Percentiles rank a stretch among this genome's conserved stretches.
phyloP scores from a whole-genome alignment of 257 asterid species.

The Ballota nigra region DNA sequence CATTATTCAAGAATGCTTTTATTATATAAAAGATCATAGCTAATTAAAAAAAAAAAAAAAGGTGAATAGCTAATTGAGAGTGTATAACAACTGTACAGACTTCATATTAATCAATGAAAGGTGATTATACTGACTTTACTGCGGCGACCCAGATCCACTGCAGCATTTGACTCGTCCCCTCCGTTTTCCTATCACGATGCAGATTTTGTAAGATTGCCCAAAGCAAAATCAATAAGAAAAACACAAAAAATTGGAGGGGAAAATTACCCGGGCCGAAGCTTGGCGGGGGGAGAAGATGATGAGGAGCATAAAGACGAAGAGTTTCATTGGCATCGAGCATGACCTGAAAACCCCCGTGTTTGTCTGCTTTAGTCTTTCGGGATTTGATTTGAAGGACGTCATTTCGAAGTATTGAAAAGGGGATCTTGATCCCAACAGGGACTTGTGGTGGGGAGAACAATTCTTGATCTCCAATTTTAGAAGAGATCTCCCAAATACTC shows the following conservation, averaged over 20 bases:
- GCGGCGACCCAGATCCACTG: conserved; percentile 67
- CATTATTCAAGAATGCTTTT: background rate
- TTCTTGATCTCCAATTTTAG: background rate
- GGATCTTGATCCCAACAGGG: background rate
- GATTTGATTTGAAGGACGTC: conserved; percentile 16
- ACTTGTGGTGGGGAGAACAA: background rate
- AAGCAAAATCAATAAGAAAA: background rate
- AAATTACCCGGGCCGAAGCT: conserved; percentile 32
- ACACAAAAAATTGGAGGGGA: background rate
- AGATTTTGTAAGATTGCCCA: conserved; percentile 1
- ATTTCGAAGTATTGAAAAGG: background rate
- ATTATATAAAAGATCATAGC: background rate
- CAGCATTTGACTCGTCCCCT: conserved; percentile 32
- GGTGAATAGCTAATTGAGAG: background rate
- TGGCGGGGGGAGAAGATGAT: conserved; percentile 14
- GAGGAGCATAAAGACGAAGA: conserved; percentile 23
- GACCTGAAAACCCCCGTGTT: conserved; percentile 19
- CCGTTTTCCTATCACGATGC: conserved; percentile 40
- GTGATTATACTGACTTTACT: conserved; percentile 56
- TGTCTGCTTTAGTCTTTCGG: too few species aligned
- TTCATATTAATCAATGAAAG: background rate
- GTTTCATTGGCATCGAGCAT: background rate
- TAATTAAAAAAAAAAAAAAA: background rate
- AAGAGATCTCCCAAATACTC: background rate
- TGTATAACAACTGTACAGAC: background rate